Base-by-base conservation (phyloP, 164 flowering plant species). In the Sextonia rubra region DNA sequence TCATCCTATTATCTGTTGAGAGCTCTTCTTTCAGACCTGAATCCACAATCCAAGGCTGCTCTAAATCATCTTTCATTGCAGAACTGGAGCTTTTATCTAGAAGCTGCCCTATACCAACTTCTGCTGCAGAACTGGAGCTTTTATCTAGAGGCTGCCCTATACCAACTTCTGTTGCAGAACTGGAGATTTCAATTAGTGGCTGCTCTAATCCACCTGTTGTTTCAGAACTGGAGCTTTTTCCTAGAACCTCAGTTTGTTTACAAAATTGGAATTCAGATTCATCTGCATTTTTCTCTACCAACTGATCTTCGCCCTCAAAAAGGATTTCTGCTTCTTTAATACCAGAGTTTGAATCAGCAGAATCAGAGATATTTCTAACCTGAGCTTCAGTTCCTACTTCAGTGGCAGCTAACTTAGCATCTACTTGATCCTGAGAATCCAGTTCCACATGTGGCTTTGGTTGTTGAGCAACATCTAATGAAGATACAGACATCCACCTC, bases 401-500 rank as follows among this genome's bases (percentile, higher is more conserved):
- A 55, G 78, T 68, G 60, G 66, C 66, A 29, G 48, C 37, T 30
- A 69, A 47, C 37, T 79, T 76, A 64, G 64, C 52, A 32, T 76
- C 78, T 66, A 48, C 76, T 52, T 64, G 68, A 61, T 77, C 83
- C 27, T 55, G 74, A n/a, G 71, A 60, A 61, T 83, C 84, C 27
- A 67, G 23, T 26, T 29, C 47, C 9, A 26, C 25, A 67, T 76
- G 88, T 48, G 74, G 77, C 64, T 76, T 69, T 27, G 68, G 74
- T 60, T 82, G 22, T 75, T 76, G 81, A 52, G 55, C 73, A 68
- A 60, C 18, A 66, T 78, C 78, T 18, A 78, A 69, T 37, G 94
- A 71, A 78, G 91, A 86, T 61, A 80, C 87, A 70, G 88, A 77
- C 99, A 87, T 88, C 99, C 99, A 94, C 73, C 97, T 83, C 86